Conservation (phyloP, 176 grass and related monocot genomes). For the Oryza nivara region DNA sequence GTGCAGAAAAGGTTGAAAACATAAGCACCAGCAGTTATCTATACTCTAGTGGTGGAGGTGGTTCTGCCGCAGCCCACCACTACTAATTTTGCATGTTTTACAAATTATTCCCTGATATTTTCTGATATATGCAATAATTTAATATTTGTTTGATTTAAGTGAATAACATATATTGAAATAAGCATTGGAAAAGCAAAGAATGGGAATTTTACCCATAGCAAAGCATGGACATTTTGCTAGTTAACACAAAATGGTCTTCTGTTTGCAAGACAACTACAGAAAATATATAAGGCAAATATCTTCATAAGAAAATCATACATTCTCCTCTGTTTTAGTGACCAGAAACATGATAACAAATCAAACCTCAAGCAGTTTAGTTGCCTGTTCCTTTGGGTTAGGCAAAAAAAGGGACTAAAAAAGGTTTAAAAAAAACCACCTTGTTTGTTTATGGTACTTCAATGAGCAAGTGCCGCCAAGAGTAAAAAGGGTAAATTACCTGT, state of each 20-base stretch:
- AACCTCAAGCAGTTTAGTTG: neutral
- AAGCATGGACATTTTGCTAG: no score
- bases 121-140: no score
- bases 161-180: no score
- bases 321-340: neutral
- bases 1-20: neutral
- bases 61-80: no score
- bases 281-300: neutral
- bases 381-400: neutral
- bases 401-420: constrained; percentile 16
- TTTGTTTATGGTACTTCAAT: constrained; percentile 2
- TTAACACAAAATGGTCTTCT: constrained; percentile 9
- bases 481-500: constrained; percentile 60
- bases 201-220: no score
- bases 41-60: no score
- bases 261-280: neutral
- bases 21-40: neutral
- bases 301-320: neutral
- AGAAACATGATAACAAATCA: neutral
- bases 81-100: no score
- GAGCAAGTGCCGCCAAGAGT: neutral
- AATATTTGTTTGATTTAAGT: no score
- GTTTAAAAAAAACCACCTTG: neutral
- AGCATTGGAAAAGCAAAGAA: no score
- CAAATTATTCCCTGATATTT: no score